Base-by-base conservation (phyloP, 169 alveolate species). In the Plasmodium cynomolgi region DNA sequence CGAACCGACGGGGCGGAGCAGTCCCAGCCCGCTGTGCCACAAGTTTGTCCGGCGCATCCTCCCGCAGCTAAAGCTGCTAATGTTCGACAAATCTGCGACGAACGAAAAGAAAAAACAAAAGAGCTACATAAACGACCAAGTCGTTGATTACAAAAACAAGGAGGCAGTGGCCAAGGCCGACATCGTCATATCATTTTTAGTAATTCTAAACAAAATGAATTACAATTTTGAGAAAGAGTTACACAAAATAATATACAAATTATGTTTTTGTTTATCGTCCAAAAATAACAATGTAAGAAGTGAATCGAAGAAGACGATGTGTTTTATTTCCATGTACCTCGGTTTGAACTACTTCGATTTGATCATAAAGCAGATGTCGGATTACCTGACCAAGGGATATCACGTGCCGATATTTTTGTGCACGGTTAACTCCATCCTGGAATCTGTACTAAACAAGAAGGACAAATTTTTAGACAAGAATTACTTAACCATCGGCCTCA, bases 151-250 rank as follows among this genome's bases (percentile, higher is more conserved):
- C 74, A 82, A 82, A 44, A 82, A 20, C 34, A 68, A 81, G 15
- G 95, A 91, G 58, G 84, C 68, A 47, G 39, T 91, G 7, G 95
- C 95, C 34, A 91, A 91, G 50, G 84, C 95, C 1, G 92, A 91
- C 39, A 50, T 91, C 34, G 68, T 91, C 47, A 11, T 91, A 72
- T 81, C 92, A 50, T 91, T 37, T 73, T 81, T 91, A 72, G 95
- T 91, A 41, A 75, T 91, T 47, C 58, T 91, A 54, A 91, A 91
- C 79, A 91, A 91, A 74, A 91, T 82, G 68, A 81, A 82, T 91
- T 81, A 91, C 79, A 91, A 82, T 91, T 91, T 91, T 82, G 85
- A 91, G 47, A 91, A 91, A 82, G 95, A 91, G 39, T 82, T 91
- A 29, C 83, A 83, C 77, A 91, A 62, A 72, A 91, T 91, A 41